Percentiles rank a stretch among this genome's conserved stretches.
These are phyloP conservation scores for Cicer cuneatum DNA, from an alignment of 306 rosid species.

Conservation along the genomic window DNA sequence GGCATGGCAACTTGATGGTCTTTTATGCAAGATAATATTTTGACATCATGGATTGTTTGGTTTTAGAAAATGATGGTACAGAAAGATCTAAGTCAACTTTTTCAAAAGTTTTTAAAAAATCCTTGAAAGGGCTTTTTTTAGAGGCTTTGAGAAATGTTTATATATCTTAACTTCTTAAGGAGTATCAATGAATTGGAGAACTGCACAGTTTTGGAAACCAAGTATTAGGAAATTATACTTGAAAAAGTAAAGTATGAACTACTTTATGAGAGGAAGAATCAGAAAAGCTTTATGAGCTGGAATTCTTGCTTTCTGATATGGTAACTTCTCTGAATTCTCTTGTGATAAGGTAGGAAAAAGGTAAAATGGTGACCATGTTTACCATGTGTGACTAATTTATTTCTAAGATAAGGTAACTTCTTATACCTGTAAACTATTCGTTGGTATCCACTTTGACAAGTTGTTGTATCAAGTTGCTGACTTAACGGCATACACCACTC, in stretches of 20 bases:
- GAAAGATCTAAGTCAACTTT: constrained; percentile 5
- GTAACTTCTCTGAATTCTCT: constrained; percentile 34
- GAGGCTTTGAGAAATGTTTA: not conserved
- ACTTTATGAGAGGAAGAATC: constrained; percentile 42
- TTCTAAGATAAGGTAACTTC: not conserved
- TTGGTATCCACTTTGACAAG: not conserved
- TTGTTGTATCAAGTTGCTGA: too few relatives aligned
- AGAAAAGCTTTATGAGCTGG: constrained; percentile 58
- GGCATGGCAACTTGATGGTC: constrained; percentile 19
- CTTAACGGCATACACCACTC: not conserved
- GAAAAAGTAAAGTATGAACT: constrained; percentile 25
- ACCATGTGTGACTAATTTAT: not conserved
- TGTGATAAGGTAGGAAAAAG: constrained; percentile 23
- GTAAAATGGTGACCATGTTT: not conserved
- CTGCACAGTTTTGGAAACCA: not conserved
- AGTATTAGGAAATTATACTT: constrained; percentile 30
- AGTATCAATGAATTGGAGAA: too few relatives aligned
- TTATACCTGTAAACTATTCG: not conserved
- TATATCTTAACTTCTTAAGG: too few relatives aligned
- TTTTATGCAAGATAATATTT: constrained; percentile 25
- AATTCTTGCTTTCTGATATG: constrained; percentile 51
- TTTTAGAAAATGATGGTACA: constrained; percentile 31
- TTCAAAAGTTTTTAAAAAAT: not conserved
- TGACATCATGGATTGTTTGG: constrained; percentile 37
- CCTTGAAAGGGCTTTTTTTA: constrained; percentile 20